These are phyloP conservation scores for Suillus sp. DNA, from an alignment of 768 basidiomycete species.

Conservation along the genomic window DNA sequence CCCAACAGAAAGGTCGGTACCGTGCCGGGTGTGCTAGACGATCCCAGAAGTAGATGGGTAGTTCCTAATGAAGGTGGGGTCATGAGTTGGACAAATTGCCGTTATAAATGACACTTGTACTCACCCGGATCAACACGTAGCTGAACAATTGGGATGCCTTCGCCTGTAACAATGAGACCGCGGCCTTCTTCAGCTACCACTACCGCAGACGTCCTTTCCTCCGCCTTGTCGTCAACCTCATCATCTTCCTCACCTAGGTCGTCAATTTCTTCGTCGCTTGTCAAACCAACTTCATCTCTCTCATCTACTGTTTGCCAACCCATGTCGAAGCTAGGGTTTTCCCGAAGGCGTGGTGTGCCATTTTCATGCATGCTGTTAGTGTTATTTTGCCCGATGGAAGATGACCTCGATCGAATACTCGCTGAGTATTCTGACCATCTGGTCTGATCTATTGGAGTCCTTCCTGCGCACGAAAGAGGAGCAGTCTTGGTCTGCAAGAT, in stretches of 20 bases:
- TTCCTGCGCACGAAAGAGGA: constrained; percentile 46
- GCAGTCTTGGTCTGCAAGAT: constrained; percentile 56
- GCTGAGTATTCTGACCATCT: constrained; percentile 79
- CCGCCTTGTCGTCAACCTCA: constrained; percentile 51
- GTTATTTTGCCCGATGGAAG: constrained; percentile 57
- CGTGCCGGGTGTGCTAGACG: constrained; percentile 72
- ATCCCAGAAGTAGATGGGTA: constrained; percentile 91
- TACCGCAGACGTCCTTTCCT: constrained; percentile 75
- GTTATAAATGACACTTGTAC: constrained; percentile 22
- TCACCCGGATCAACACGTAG: constrained; percentile 74
- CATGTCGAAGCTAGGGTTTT: constrained; percentile 76
- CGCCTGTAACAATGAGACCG: constrained; percentile 78
- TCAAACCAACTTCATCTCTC: constrained; percentile 61
- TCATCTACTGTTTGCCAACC: constrained; percentile 76
- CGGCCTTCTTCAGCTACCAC: constrained; percentile 84
- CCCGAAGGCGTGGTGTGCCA: constrained; percentile 47
- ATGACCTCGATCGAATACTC: constrained; percentile 68
- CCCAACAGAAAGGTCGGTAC: constrained; percentile 75
- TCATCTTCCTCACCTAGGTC: constrained; percentile 55
- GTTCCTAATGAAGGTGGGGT: constrained; percentile 56
- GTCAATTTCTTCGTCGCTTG: constrained; percentile 56
- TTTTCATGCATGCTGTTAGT: constrained; percentile 43
- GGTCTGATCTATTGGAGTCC: constrained; percentile 60
- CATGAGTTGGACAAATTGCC: not conserved
- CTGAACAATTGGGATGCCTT: constrained; percentile 58